A percentile compares a stretch with the other conserved stretches of the same genome.
Evolutionary conservation across 371 early-diverging fungal species (phyloP).

Genomic region (Batkoa obscura): DNA sequence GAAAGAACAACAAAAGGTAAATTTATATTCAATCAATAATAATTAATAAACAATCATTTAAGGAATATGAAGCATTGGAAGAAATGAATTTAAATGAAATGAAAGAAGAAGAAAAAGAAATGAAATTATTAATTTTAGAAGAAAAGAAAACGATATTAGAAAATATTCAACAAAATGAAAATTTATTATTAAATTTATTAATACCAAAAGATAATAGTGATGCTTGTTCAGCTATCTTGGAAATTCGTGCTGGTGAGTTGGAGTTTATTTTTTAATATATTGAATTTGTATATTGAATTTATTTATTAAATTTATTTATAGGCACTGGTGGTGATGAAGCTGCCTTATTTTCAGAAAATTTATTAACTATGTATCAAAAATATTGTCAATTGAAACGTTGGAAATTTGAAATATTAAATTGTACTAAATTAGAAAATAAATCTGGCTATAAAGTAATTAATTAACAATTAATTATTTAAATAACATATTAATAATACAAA

Average conservation of each 20-base stretch:
- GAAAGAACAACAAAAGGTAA: too few species aligned
- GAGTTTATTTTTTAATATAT: background rate
- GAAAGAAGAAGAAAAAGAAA: background rate
- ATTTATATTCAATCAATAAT: too few species aligned
- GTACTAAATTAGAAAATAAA: constrained; percentile 21
- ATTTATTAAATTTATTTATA: background rate
- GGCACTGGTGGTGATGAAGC: constrained; percentile 76
- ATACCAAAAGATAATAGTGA: constrained; percentile 45
- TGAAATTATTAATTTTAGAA: background rate
- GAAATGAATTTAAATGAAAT: background rate
- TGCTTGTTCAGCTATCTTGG: constrained; percentile 50
- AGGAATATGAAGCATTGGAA: too few species aligned
- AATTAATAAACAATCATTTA: too few species aligned
- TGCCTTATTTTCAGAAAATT: constrained; percentile 48
- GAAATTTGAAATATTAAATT: constrained; percentile 35
- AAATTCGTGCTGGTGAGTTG: constrained; percentile 52
- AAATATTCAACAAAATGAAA: constrained; percentile 16
- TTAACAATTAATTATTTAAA: too few species aligned
- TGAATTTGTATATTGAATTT: background rate
- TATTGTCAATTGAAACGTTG: constrained; percentile 39
- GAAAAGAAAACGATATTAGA: background rate
- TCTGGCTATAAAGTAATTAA: constrained; percentile 28
- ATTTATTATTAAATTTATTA: constrained; percentile 22
- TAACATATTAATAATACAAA: too few species aligned
- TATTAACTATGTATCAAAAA: constrained; percentile 57